phyloP scores from a whole-genome alignment of 495 filamentous ascomycete genomes.

The Neurospora sp. region DNA sequence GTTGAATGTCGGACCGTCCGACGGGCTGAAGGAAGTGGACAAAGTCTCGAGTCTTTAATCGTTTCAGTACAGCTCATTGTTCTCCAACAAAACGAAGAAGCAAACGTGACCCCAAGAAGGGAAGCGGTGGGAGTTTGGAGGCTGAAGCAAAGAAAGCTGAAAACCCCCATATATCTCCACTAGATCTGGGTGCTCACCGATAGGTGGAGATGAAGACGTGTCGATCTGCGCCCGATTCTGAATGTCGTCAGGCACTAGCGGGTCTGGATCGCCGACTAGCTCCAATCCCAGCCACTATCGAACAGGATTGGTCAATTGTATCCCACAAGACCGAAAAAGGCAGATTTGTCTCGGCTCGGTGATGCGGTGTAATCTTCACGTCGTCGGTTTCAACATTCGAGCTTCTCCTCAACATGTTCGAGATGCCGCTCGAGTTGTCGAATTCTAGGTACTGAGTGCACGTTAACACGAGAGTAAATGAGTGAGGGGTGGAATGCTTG shows the following conservation, averaged over 20 bases:
- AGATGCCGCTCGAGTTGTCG: not conserved
- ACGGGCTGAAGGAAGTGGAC: not conserved
- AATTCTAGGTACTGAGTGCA: too few relatives aligned
- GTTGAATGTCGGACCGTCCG: not conserved
- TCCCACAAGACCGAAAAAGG: not conserved
- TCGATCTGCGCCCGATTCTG: not conserved
- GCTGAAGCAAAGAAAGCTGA: not conserved
- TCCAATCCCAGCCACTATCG: not conserved
- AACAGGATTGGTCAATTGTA: not conserved
- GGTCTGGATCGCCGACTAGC: not conserved
- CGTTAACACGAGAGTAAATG: too few relatives aligned
- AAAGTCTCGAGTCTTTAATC: not conserved
- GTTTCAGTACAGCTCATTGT: not conserved
- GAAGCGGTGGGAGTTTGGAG: not conserved
- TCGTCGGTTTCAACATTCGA: not conserved
- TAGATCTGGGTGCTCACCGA: not conserved
- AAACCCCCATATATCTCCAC: not conserved
- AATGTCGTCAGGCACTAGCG: not conserved
- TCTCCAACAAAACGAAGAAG: not conserved
- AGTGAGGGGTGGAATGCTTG: too few relatives aligned
- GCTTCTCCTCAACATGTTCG: not conserved
- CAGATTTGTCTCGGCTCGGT: not conserved
- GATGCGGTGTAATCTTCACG: not conserved
- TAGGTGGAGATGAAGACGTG: not conserved
- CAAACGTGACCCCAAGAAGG: not conserved